Evolutionary conservation across 306 rosid genomes (phyloP), one percentile per base, ranked within the genome.

Genomic region (Ormosia semicastrata): DNA sequence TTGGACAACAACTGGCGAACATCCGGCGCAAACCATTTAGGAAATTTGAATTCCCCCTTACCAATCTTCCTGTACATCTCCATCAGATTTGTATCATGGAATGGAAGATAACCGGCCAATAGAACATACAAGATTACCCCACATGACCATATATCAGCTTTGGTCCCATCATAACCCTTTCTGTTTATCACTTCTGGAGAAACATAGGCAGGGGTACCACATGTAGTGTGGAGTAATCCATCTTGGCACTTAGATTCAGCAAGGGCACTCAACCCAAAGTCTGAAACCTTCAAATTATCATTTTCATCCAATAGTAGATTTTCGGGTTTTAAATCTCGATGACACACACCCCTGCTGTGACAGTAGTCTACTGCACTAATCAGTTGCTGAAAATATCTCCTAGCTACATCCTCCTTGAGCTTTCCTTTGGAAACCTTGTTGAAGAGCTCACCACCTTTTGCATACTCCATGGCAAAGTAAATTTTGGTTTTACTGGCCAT

Each of bases 191-290:
- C 93, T 88, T 96, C 99, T 3, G 99, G 97, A 67, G 98, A 89
- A 81, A 94, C 98, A 59, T 96, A 96, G 12, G 99, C 95, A 67
- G 98, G 99, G 10, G 99, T 96, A 49, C 99, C 99, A 78, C 99
- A 96, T 36, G 93, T 94, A 37, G 98, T 96, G 65, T 96, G 98
- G 63, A 96, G 98, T 68, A 96, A 87, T 30, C 99, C 98, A 89
- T 96, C 99, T 71, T 94, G 97, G 67, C 54, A 78, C 78, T 90
- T 92, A 3, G 90, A 83, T 66, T 92, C 97, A 54, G 91, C 90
- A 76, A 96, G 90, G 53, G 98, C 89, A 76, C 99, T 96, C 80
- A 96, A 80, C 8, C 99, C 99, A 34, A 96, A 96, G 77, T 96
- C 99, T 2, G 98, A 87, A 82, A 96, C 95, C 91, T 94, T 96